Evolutionary conservation across 805 yeast species (phyloP), one percentile per base, ranked within the genome.

Genomic region (Kregervanrija delftensis): DNA sequence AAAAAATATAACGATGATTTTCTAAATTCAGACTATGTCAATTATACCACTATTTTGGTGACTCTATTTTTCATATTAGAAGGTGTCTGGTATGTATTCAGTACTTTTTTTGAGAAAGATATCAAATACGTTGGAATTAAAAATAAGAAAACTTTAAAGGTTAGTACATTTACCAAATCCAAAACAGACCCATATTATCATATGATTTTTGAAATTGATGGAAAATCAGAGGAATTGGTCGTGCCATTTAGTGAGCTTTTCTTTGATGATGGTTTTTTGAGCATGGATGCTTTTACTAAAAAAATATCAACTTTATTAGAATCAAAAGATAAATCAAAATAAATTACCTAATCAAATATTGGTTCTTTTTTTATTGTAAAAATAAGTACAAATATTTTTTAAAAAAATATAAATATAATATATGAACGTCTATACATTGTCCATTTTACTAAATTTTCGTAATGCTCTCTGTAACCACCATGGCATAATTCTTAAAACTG

Each of bases 81-180:
- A 42, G 56, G 51, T 2, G 52, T 64, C 3, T 58, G 70, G 57
- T 68, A 53, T 41, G 45, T 72, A 11, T 63, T 68, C 46, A 49
- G 61, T 14, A 57, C 56, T 37, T 55, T 57, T 32, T 53, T 60
- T 11, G 70, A 68, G 52, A 76, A 74, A 51, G 55, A 73, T 48
- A 66, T 67, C 46, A 74, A 73, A 52, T 78, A 67, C 52, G 63
- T 67, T 12, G 84, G 84, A 0, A 48, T 51, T 11, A 63, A 65
- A 13, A 58, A 65, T 12, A 46, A 57, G 2, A 58, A 60, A 42
- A 68, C 68, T 51, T 46, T 78, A 5, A 49, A 60, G 5, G 61
- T 76, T 8, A 64, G 65, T 3, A 64, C 79, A 22, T 49, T 39
- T 4, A 57, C 63, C 53, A 62, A 52, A 33, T 51, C 73, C 2